A percentile compares a stretch with the other conserved stretches of the same genome.
phyloP scores from a whole-genome alignment of 2,329 filamentous ascomycete species.

The Polychaeton citri region DNA sequence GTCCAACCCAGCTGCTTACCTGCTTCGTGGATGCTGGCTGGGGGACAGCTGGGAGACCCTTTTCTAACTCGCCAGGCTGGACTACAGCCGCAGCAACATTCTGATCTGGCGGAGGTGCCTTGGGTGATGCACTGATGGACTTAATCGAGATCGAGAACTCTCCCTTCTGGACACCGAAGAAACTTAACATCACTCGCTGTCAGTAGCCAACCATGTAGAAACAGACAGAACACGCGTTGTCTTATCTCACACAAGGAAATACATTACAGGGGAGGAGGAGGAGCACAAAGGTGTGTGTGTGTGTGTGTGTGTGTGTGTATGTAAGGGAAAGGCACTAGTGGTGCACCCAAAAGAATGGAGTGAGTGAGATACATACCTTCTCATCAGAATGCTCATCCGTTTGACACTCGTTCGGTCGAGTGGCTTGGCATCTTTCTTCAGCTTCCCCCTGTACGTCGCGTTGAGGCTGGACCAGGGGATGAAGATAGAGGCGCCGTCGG shows the following conservation, averaged over 20 bases:
- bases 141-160: conserved; percentile 46
- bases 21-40: no score
- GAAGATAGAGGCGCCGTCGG: conserved; percentile 26
- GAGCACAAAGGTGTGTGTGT: no score
- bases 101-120: conserved; percentile 12
- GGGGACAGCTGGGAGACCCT: no score
- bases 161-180: conserved; percentile 62
- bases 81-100: no score
- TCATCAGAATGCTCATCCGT: conserved; percentile 64
- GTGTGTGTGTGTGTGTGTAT: no score
- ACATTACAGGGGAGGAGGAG: no score
- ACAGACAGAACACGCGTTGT: background rate
- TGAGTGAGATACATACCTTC: conserved; percentile 48
- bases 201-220: conserved; percentile 1
- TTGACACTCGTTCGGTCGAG: conserved; percentile 49
- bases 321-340: no score
- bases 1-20: no score
- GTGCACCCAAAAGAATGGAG: no score
- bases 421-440: conserved; percentile 44
- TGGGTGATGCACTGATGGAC: conserved; percentile 38
- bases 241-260: no score
- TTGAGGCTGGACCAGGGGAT: conserved; percentile 41
- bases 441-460: conserved; percentile 59
- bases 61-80: no score
- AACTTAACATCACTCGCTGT: conserved; percentile 36